These are phyloP conservation scores for Cordyceps tenuipes DNA, from an alignment of 2,329 filamentous ascomycete species.

Conservation along the genomic window DNA sequence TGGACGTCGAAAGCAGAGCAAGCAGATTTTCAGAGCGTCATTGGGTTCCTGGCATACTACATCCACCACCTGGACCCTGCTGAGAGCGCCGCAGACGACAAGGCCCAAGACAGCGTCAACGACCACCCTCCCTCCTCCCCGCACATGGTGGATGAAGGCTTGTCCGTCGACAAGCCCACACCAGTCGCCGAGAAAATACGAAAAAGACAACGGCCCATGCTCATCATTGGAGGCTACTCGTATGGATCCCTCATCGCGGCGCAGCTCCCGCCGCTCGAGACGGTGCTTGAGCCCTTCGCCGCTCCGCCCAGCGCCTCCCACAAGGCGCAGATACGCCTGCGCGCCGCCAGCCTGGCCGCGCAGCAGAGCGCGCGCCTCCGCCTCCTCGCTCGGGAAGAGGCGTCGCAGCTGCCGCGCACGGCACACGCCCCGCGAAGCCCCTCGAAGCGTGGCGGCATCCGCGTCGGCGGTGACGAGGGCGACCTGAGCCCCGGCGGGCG, in stretches of 20 bases:
- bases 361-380: slow-evolving; percentile 46
- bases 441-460: slow-evolving; percentile 27
- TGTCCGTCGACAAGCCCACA: neutral
- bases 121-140: neutral
- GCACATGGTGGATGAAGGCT: neutral
- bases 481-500: slow-evolving; percentile 21
- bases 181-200: neutral
- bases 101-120: neutral
- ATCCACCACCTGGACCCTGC: slow-evolving; percentile 49
- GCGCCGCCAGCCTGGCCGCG: slow-evolving; percentile 59
- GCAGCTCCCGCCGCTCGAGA: slow-evolving; percentile 55
- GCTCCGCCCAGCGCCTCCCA: slow-evolving; percentile 44
- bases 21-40: slow-evolving; percentile 73
- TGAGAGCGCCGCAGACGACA: neutral
- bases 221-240: slow-evolving; percentile 74
- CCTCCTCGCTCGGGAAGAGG: slow-evolving; percentile 14
- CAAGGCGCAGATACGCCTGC: slow-evolving; percentile 59
- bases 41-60: slow-evolving; percentile 73
- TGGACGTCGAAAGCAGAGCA: slow-evolving; percentile 80
- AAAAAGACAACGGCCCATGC: slow-evolving; percentile 19
- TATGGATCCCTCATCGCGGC: slow-evolving; percentile 80
- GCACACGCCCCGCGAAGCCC: slow-evolving; percentile 16
- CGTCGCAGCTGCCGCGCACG: slow-evolving; percentile 22
- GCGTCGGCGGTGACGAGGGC: slow-evolving; percentile 43
- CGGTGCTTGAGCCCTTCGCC: slow-evolving; percentile 53